Evolutionary conservation across 2,329 filamentous ascomycete genomes (phyloP), one percentile per base, ranked within the genome.

Genomic region (Diaporthe amygdali): DNA sequence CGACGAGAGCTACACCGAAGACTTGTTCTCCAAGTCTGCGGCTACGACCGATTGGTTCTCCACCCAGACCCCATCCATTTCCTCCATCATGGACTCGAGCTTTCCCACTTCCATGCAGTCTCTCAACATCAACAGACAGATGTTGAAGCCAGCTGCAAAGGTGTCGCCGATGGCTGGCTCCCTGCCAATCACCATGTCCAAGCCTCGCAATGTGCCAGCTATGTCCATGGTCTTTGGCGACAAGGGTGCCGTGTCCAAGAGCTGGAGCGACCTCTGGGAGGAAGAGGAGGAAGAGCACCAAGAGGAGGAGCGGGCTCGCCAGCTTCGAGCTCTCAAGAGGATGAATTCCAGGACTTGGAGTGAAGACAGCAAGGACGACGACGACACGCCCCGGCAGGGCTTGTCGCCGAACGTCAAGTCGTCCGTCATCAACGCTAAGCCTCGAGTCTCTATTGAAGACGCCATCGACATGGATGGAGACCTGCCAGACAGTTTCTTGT

Each of bases 201-300:
- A 96, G 79, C 92, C 94, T 0, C 89, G 89, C 75, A 87, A 90
- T 74, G 88, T 89, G 49, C 85, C 89, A 68, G 91, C 93, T 73
- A 92, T 96, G 87, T 91, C 93, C 5, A 89, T 92, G 78, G 90
- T 96, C 64, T 96, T 97, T 79, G 94, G 93, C 78, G 91, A 93
- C 79, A 89, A 90, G 74, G 93, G 96, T 55, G 86, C 89, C 59
- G 94, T 97, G 59, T 97, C 96, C 70, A 98, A 98, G 92, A 98
- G 96, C 86, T 99, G 96, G 96, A 97, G 95, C 78, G 96, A 99
- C 81, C 91, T 98, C 81, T 98, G 95, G 92, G 96, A 98, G 71
- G 96, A 98, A 81, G 96, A 98, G 68, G 85, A 87, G 55, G 95
- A 96, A 78, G 91, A 93, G 74, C 91, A 93, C 74, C 89, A 93